Base-by-base conservation (phyloP, 305 asterid species). In the Fraxinus floribunda region DNA sequence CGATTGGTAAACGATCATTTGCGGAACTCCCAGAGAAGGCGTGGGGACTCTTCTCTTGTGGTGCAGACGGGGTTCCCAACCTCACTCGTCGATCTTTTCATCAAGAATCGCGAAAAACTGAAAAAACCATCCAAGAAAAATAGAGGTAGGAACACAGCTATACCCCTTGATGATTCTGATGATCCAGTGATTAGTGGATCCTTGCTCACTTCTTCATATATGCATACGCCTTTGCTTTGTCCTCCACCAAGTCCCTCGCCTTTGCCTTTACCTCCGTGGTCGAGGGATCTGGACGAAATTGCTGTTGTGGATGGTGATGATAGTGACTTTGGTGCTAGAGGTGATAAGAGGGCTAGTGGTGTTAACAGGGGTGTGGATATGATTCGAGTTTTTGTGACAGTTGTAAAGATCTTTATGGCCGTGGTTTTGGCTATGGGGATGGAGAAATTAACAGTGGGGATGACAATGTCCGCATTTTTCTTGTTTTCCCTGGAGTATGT, bases 31-130 rank as follows among this genome's bases (percentile, higher is more conserved):
- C 95, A 89, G 82, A 89, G 85, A 79, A 89, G 90, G 78, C 90
- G 94, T n/a, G 94, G 89, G 55, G 93, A 90, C 0, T 93, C 95
- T 18, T 91, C 93, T 4, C 94, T 94, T 24, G 90, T 92, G 26
- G 97, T 95, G 44, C 94, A 90, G 73, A 93, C 98, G 10, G 97
- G 98, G 0, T 95, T 95, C 74, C 97, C 99, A 0, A 90, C 99
- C 5, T 94, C 98, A 36, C 86, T 94, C 55, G 87, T 94, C 29
- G 98, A 94, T 88, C 92, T 94, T 4, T 89, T 93, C 89, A 91
- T 93, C 68, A 94, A 92, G 80, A 89, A 94, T 75, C 92, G 91
- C 5, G 89, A 88, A 16, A 92, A 93, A 78, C 79, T 93, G 86
- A 92, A 82, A 79, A 90, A 83, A 35, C 46, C 87, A 2, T 81